phyloP scores from a whole-genome alignment of 352 stramenopile species.

The Halophytophthora polymorphica region DNA sequence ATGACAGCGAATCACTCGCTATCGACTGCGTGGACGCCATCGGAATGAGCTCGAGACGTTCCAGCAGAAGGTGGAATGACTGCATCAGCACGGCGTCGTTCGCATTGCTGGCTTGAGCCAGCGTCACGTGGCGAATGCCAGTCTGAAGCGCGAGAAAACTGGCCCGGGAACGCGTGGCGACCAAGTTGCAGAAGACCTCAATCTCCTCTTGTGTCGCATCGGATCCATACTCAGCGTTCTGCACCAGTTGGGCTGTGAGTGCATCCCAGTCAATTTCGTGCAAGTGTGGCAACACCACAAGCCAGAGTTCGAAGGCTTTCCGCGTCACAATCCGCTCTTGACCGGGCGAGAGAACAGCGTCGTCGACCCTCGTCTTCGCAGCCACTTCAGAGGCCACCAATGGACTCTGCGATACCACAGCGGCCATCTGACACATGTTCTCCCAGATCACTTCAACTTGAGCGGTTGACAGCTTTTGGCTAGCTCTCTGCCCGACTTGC shows the following conservation, averaged over 20 bases:
- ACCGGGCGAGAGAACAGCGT: slow-evolving; percentile 27
- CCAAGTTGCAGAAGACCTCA: slow-evolving; percentile 57
- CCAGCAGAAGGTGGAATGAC: slow-evolving; percentile 27
- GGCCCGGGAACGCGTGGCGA: slow-evolving; percentile 30
- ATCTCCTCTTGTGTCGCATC: slow-evolving; percentile 49
- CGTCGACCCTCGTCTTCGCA: slow-evolving; percentile 12
- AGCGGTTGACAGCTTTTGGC: slow-evolving; percentile 16
- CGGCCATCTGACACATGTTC: slow-evolving; percentile 75
- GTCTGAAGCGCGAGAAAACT: slow-evolving; percentile 46
- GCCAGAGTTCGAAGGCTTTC: slow-evolving; percentile 64
- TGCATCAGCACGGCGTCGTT: slow-evolving; percentile 19
- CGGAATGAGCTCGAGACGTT: slow-evolving; percentile 30
- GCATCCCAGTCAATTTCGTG: slow-evolving; percentile 61
- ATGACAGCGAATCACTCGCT: slow-evolving; percentile 5
- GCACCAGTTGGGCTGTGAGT: slow-evolving; percentile 37
- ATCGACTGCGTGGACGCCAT: slow-evolving; percentile 7
- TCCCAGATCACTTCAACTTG: slow-evolving; percentile 56
- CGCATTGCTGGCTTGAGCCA: slow-evolving; percentile 29
- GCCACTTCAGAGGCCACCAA: slow-evolving; percentile 23
- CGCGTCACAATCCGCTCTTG: slow-evolving; percentile 40
- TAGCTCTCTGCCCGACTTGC: slow-evolving; percentile 26
- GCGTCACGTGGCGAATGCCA: slow-evolving; percentile 24
- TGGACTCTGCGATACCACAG: slow-evolving; percentile 44
- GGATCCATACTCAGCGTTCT: slow-evolving; percentile 48
- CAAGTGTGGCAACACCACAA: slow-evolving; percentile 49